phyloP scores from a whole-genome alignment of 2,329 filamentous ascomycete genomes.

The Lasiodiplodia theobromae region DNA sequence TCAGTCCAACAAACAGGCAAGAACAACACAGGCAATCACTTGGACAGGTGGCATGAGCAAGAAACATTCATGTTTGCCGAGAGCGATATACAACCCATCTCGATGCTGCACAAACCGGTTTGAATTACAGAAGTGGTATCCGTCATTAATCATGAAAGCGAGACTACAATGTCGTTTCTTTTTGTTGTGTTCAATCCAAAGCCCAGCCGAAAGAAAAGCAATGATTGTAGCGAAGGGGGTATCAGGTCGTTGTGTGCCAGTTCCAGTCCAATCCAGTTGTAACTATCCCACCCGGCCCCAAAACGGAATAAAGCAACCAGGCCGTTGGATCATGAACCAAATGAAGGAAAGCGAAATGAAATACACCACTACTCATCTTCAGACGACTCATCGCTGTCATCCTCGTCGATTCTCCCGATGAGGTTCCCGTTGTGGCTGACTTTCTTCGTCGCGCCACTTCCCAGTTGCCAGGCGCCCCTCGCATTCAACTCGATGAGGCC shows the following conservation, averaged over 20 bases:
- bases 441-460: slow-evolving; percentile 37
- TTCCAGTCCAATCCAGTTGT: neutral
- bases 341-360: neutral
- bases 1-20: neutral
- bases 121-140: neutral
- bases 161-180: neutral
- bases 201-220: neutral
- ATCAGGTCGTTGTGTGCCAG: slow-evolving; percentile 22
- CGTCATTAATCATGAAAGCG: neutral
- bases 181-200: neutral
- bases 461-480: slow-evolving; percentile 42
- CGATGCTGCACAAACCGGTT: neutral
- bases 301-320: neutral
- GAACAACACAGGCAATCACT: neutral
- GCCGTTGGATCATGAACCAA: neutral
- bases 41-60: neutral
- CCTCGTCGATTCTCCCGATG: neutral
- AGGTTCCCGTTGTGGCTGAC: neutral
- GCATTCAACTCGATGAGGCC: slow-evolving; percentile 44
- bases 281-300: neutral
- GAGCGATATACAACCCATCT: neutral
- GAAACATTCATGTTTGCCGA: neutral
- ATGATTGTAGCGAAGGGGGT: slow-evolving; percentile 27
- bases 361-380: neutral
- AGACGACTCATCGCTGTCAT: slow-evolving; percentile 6